phyloP scores from a whole-genome alignment of 108 stramenopile species.

The Mediolabrus comicus region DNA sequence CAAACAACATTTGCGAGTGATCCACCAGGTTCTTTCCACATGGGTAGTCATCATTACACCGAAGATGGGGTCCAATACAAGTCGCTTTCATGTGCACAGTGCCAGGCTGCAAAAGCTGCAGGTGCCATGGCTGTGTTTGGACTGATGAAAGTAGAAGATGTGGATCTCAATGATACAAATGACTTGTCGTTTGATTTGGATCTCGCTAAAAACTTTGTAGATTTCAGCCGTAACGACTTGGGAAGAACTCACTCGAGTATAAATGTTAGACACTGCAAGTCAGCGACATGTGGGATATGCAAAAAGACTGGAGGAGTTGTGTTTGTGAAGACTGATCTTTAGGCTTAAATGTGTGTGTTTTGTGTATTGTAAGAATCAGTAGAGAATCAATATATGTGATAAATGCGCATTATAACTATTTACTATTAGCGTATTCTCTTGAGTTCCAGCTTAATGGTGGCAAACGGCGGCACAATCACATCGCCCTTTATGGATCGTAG shows the following conservation, averaged over 20 bases:
- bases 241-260: constrained; percentile 39
- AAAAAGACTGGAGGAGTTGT: constrained; percentile 7
- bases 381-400: too few species aligned
- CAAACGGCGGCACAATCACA: constrained; percentile 63
- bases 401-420: too few species aligned
- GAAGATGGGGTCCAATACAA: constrained; percentile 34
- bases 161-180: constrained; percentile 9
- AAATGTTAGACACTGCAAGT: constrained; percentile 40
- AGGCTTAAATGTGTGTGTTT: background rate
- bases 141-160: constrained; percentile 1
- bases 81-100: constrained; percentile 28
- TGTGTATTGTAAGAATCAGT: too few species aligned
- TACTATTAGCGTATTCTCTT: background rate
- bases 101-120: constrained; percentile 11
- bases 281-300: constrained; percentile 21
- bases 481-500: constrained; percentile 50
- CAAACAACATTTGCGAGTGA: constrained; percentile 11
- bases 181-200: constrained; percentile 37
- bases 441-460: constrained; percentile 57
- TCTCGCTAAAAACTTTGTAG: constrained; percentile 22
- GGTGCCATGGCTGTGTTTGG: background rate
- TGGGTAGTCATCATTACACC: constrained; percentile 41
- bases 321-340: constrained; percentile 8
- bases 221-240: constrained; percentile 34
- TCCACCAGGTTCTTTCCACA: constrained; percentile 36